phyloP scores from a whole-genome alignment of 768 basidiomycete species.

The Dentipellis fragilis region DNA sequence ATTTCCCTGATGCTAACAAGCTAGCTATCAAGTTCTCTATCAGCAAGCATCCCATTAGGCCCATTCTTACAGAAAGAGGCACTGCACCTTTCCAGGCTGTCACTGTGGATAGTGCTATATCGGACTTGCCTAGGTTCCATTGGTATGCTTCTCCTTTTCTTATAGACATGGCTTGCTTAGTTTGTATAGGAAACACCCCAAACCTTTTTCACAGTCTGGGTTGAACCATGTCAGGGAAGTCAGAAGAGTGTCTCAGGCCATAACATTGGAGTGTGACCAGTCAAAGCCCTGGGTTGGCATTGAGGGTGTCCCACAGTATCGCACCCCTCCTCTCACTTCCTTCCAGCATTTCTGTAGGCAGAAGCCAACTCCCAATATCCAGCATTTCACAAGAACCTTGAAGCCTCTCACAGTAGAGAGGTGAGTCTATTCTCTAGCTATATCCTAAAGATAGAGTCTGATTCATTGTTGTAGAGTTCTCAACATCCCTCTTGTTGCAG shows the following conservation, averaged over 20 bases:
- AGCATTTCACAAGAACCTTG: constrained; percentile 57
- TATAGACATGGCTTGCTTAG: background rate
- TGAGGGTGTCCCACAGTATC: constrained; percentile 21
- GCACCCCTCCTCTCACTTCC: constrained; percentile 24
- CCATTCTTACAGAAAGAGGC: constrained; percentile 38
- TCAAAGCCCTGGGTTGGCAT: constrained; percentile 25
- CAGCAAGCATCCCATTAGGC: constrained; percentile 24
- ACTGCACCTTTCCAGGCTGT: constrained; percentile 39
- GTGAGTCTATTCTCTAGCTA: constrained; percentile 24
- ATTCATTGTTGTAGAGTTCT: constrained; percentile 36
- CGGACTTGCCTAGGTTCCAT: constrained; percentile 63
- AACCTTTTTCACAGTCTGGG: constrained; percentile 18
- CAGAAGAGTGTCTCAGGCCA: constrained; percentile 1
- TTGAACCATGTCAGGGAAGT: constrained; percentile 7
- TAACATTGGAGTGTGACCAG: constrained; percentile 29
- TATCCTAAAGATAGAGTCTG: background rate
- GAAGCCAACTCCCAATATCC: constrained; percentile 39
- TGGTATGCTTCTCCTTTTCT: constrained; percentile 37
- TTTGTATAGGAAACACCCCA: constrained; percentile 14
- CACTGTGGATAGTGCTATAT: constrained; percentile 62
- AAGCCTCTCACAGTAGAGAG: constrained; percentile 43
- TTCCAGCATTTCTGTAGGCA: constrained; percentile 40
- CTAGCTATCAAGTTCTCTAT: constrained; percentile 45
- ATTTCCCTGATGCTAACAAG: constrained; percentile 26
- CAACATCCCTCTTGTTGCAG: constrained; percentile 41